Evolutionary conservation across 192 early-diverging fungal genomes (phyloP).

Genomic region (Nowakowskiella sp.): DNA sequence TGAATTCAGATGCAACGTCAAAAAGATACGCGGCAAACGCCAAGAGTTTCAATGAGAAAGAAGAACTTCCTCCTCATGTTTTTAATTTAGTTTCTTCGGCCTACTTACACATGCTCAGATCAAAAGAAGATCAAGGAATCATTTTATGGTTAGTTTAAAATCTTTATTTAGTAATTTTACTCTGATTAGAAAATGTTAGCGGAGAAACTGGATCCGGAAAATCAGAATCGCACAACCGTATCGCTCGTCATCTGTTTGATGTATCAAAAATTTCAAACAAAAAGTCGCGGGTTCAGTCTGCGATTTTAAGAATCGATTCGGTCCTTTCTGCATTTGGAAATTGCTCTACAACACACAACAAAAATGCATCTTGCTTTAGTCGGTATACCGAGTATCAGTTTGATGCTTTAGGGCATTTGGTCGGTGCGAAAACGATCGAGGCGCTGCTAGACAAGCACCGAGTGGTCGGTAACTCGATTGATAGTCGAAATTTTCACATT

Average conservation of each 20-base stretch:
- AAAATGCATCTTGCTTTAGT: slow-evolving; percentile 49
- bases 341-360: no score
- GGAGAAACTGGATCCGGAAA: not conserved
- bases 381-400: slow-evolving; percentile 89
- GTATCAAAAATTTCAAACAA: not conserved
- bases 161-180: slow-evolving; percentile 15
- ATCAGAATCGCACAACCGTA: not conserved
- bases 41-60: no score
- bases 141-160: slow-evolving; percentile 67
- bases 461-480: slow-evolving; percentile 44
- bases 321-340: no score
- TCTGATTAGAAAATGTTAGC: slow-evolving; percentile 5
- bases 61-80: no score
- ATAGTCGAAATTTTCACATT: slow-evolving; percentile 88
- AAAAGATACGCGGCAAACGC: no score
- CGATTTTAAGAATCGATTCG: no score
- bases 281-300: no score
- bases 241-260: not conserved
- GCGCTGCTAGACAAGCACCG: slow-evolving; percentile 39
- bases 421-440: slow-evolving; percentile 70
- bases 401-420: slow-evolving; percentile 69
- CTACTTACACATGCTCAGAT: slow-evolving; percentile 80
- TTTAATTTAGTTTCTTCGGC: slow-evolving; percentile 56
- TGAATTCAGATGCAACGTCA: no score
- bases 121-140: slow-evolving; percentile 82